phyloP scores from a whole-genome alignment of 108 stramenopile genomes.

The Poteriospumella lacustris region DNA sequence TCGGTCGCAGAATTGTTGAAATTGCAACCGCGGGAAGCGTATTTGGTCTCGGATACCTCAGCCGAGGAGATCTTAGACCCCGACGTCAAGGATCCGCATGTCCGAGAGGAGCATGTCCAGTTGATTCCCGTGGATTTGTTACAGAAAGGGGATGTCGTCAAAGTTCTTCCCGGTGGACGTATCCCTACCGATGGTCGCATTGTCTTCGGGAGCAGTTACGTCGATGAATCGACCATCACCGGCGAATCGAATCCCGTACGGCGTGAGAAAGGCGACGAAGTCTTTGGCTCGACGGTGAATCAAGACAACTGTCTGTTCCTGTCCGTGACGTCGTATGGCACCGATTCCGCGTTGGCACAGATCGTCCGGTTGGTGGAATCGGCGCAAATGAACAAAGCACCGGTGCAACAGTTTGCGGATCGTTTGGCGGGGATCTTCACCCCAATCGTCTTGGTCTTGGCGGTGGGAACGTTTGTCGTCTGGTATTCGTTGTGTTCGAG shows the following conservation, averaged over 20 bases:
- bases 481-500: background rate
- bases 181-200: constrained; percentile 86
- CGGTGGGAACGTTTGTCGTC: background rate
- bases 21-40: background rate
- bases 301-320: constrained; percentile 45
- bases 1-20: constrained; percentile 75
- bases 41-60: background rate
- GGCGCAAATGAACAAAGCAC: constrained; percentile 83
- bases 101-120: constrained; percentile 21
- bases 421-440: constrained; percentile 63
- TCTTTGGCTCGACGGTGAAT: constrained; percentile 44
- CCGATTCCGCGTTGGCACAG: constrained; percentile 74
- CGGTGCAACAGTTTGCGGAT: constrained; percentile 86
- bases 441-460: constrained; percentile 57
- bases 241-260: constrained; percentile 79
- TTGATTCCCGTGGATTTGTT: constrained; percentile 63
- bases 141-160: constrained; percentile 65
- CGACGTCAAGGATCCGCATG: background rate
- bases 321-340: constrained; percentile 72
- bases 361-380: constrained; percentile 80
- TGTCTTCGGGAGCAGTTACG: constrained; percentile 66
- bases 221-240: constrained; percentile 83
- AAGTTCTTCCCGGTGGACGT: constrained; percentile 82
- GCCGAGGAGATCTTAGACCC: background rate
- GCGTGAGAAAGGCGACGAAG: constrained; percentile 30